Evolutionary conservation across 1,139 yeast genomes (phyloP).

Genomic region (Casaregolazyma suthepensis): DNA sequence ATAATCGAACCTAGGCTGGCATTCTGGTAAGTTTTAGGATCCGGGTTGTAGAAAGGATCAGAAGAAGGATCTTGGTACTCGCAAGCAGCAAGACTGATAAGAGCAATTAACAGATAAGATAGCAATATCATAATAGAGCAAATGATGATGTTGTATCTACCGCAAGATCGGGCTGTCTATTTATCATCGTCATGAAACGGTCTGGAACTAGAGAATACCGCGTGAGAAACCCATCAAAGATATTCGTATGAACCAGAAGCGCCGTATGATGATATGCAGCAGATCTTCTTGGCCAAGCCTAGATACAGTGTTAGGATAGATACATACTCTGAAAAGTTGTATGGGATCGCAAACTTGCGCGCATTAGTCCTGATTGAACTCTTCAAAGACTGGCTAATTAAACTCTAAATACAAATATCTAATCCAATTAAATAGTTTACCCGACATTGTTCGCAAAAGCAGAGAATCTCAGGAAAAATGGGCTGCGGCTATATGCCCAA

Average conservation of each 20-base stretch:
- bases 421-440: too few species aligned
- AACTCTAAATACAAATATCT: too few species aligned
- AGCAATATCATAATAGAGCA: not conserved
- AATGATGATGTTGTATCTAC: too few species aligned
- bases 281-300: too few species aligned
- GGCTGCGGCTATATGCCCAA: not conserved
- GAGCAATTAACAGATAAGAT: not conserved
- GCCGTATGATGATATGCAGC: not conserved
- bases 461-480: not conserved
- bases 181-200: not conserved
- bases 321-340: not conserved
- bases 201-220: too few species aligned
- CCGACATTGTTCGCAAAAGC: not conserved
- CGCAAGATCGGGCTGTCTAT: not conserved
- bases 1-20: slow-evolving; percentile 18
- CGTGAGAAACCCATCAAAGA: not conserved
- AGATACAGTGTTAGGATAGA: too few species aligned
- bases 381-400: too few species aligned
- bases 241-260: not conserved
- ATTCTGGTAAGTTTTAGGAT: slow-evolving; percentile 9
- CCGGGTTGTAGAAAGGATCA: slow-evolving; percentile 13
- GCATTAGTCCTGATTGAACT: too few species aligned
- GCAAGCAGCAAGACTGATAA: not conserved
- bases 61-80: not conserved
- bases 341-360: too few species aligned